A percentile compares a stretch with the other conserved stretches of the same genome.
These are phyloP conservation scores for Meyerozyma elateridarum DNA, from an alignment of 1,139 yeast genomes.

Conservation along the genomic window DNA sequence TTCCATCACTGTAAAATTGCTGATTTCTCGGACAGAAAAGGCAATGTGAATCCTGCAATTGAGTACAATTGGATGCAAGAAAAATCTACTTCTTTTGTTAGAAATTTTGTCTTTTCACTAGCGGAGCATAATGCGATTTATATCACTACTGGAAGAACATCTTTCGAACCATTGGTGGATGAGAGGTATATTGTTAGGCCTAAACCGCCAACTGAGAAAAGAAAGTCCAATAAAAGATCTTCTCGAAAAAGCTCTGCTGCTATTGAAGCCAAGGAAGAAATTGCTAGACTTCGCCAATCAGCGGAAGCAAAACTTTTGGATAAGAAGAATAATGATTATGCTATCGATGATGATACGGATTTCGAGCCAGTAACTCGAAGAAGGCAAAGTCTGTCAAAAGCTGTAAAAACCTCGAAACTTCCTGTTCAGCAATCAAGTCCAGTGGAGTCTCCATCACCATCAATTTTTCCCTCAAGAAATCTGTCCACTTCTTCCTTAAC, in stretches of 20 bases:
- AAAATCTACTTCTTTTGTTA: slow-evolving; percentile 20
- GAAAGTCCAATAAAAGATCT: slow-evolving; percentile 7
- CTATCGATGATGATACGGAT: slow-evolving; percentile 23
- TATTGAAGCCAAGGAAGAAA: neutral
- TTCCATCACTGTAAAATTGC: slow-evolving; percentile 26
- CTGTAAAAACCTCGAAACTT: slow-evolving; percentile 4
- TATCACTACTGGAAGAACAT: slow-evolving; percentile 42
- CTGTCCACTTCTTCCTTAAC: slow-evolving; percentile 4
- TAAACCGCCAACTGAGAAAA: slow-evolving; percentile 11
- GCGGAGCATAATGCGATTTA: slow-evolving; percentile 44
- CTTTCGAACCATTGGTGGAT: slow-evolving; percentile 50
- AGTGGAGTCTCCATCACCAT: slow-evolving; percentile 10
- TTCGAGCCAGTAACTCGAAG: slow-evolving; percentile 29
- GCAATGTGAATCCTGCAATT: slow-evolving; percentile 12
- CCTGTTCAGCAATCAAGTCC: too few relatives aligned
- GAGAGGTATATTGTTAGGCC: slow-evolving; percentile 20
- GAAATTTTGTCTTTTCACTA: slow-evolving; percentile 29
- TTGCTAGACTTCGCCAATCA: slow-evolving; percentile 1
- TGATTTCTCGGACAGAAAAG: slow-evolving; percentile 18
- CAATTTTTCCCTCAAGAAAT: slow-evolving; percentile 5
- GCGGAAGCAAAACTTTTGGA: slow-evolving; percentile 14
- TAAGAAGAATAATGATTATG: slow-evolving; percentile 19
- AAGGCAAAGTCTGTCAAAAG: slow-evolving; percentile 18
- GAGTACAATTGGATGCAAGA: slow-evolving; percentile 18
- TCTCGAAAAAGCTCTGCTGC: slow-evolving; percentile 11